Conservation (phyloP, 441 rosid genomes). For the Omphalea diandra region DNA sequence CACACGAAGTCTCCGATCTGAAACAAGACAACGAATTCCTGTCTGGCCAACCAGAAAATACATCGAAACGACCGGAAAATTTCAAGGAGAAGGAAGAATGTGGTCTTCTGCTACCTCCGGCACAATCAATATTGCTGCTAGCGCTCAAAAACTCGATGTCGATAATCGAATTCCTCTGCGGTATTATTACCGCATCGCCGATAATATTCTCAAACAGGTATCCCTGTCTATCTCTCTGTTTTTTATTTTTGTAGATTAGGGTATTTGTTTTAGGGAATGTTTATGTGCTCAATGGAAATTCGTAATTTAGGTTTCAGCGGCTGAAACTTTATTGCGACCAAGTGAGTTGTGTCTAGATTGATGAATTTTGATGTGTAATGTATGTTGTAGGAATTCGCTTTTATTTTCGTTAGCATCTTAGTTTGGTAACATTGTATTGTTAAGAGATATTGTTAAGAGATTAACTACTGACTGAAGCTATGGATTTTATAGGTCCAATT, state of each 20-base stretch:
- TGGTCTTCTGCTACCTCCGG: conserved; percentile 50
- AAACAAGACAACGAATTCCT: conserved; percentile 2
- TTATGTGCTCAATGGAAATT: neutral
- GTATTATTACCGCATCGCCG: conserved; percentile 80
- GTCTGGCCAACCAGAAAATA: conserved; percentile 14
- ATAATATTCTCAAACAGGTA: conserved; percentile 91
- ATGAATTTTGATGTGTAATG: neutral
- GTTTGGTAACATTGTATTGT: neutral
- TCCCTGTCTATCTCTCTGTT: neutral
- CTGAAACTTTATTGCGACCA: neutral
- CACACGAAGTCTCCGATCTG: neutral
- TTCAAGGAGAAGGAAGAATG: conserved; percentile 35
- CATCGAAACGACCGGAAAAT: conserved; percentile 9
- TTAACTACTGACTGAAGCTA: neutral
- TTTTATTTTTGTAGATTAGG: neutral
- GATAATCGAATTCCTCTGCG: conserved; percentile 78
- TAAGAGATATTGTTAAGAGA: conserved; percentile 1
- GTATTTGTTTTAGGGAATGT: neutral
- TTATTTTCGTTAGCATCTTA: neutral
- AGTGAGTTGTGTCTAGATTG: neutral
- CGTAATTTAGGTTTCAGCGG: conserved; percentile 9
- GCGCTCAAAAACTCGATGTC: conserved; percentile 64
- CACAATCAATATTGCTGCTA: conserved; percentile 64
- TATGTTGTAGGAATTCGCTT: neutral
- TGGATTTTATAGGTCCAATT: neutral